Percentiles rank a stretch among this genome's conserved stretches.
These are phyloP conservation scores for Mentha longifolia DNA, from an alignment of 257 asterid genomes.

Conservation along the genomic window DNA sequence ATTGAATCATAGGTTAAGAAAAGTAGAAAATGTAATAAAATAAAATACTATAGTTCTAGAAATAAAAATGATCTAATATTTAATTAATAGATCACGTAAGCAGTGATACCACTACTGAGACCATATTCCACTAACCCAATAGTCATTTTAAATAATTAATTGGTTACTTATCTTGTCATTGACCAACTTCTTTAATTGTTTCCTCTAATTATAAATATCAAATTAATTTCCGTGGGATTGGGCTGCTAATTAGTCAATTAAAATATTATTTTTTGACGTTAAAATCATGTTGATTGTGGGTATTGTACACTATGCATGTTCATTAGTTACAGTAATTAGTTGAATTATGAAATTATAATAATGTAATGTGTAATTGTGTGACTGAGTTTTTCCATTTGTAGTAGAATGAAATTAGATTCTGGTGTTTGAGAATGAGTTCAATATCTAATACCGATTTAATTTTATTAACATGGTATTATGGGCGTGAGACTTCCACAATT, in stretches of 20 bases:
- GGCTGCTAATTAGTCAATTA: constrained; percentile 25
- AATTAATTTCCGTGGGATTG: constrained; percentile 8
- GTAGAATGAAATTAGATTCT: too few species aligned
- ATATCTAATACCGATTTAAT: too few species aligned
- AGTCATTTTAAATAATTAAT: constrained; percentile 5
- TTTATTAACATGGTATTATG: too few species aligned
- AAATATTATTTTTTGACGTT: background rate
- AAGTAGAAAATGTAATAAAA: background rate
- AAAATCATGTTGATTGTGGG: background rate
- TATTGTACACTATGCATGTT: background rate
- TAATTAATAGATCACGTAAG: constrained; percentile 23
- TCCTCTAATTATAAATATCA: background rate
- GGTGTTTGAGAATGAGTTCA: too few species aligned
- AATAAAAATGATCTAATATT: constrained; percentile 10
- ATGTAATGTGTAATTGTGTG: too few species aligned
- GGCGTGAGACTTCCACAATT: too few species aligned
- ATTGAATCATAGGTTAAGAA: background rate
- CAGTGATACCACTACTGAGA: constrained; percentile 40
- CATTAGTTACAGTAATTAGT: too few species aligned
- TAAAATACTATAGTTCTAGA: background rate
- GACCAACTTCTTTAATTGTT: background rate
- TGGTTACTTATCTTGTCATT: constrained; percentile 10
- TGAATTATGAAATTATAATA: too few species aligned
- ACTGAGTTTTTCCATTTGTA: too few species aligned
- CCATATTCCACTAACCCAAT: constrained; percentile 32